These are phyloP conservation scores for Corymbia calophylla DNA, from an alignment of 441 rosid genomes.

Conservation along the genomic window DNA sequence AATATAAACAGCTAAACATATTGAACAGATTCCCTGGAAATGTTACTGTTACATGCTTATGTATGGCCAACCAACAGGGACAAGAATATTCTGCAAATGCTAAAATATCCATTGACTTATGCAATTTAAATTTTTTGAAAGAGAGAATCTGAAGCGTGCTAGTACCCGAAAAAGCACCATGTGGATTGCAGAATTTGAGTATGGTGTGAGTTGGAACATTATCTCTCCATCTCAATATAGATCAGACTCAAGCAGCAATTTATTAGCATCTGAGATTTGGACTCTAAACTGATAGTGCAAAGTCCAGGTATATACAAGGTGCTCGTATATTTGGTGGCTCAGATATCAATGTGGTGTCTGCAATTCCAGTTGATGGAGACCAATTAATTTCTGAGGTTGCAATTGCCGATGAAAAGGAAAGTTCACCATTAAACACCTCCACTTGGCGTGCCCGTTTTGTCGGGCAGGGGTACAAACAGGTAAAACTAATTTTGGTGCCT, in stretches of 20 bases:
- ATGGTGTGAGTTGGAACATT: neutral
- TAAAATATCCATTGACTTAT: neutral
- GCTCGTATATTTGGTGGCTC: conserved; percentile 40
- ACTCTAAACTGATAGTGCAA: neutral
- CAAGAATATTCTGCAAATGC: neutral
- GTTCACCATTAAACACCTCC: conserved; percentile 16
- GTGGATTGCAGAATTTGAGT: neutral
- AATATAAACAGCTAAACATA: neutral
- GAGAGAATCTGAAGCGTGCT: neutral
- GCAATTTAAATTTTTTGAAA: neutral
- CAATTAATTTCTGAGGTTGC: conserved; percentile 41
- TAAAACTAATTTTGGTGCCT: conserved; percentile 1
- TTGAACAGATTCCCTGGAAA: neutral
- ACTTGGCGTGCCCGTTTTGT: conserved; percentile 66
- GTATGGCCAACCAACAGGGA: neutral
- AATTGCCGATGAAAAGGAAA: conserved; percentile 21
- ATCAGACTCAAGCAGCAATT: neutral
- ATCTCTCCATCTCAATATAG: neutral
- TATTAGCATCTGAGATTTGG: neutral
- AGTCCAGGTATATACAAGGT: conserved; percentile 72
- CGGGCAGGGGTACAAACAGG: conserved; percentile 97
- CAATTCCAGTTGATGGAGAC: conserved; percentile 22
- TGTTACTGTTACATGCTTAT: neutral
- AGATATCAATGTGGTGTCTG: conserved; percentile 24
- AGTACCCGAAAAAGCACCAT: neutral